Base-by-base conservation (phyloP, 1,139 yeast species). In the Insectozyma bohioensis region DNA sequence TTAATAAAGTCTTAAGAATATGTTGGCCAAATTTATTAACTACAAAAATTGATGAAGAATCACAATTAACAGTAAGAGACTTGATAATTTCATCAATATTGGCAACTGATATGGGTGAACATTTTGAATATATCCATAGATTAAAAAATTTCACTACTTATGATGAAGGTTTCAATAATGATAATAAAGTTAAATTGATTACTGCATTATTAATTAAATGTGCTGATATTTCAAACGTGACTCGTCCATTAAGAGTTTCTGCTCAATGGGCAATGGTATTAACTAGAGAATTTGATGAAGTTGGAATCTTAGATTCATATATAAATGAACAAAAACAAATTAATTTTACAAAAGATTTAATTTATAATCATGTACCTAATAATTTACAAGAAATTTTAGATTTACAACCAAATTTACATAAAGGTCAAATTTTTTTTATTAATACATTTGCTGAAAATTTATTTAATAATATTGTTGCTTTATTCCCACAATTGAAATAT, bases 101-200 rank as follows among this genome's bases (percentile, higher is more conserved):
- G 39, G 95, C 97, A 9, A 92, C 98, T 0, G 97, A 92, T 60
- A 90, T 92, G 97, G 94, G 92, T 0, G 75, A 78, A 49, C 98
- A 92, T 64, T 79, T 78, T 46, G 82, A 75, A 38, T 90, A 84
- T 57, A 78, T 88, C 52, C 64, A 66, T 30, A 65, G 72, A 46
- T 67, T 69, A 27, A 53, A 55, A 26, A 49, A 48, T n/a, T 52
- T 58, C 38, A 49, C 28, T 5, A 32, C 5, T 17, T 4, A 12
- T 17, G 26, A 35, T 23, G 40, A 19, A 10, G 7, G 12, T n/a
- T 15, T 6, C 14, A 49, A 46, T 12, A 47, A 46, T 33, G 53
- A 49, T 33, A 55, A 51, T 45, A 56, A 48, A 45, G 69, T 65
- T 12, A 65, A 64, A 35, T 62, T 87, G 42, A 63, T 85, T 14